A percentile compares a stretch with the other conserved stretches of the same genome.
These are phyloP conservation scores for Leccinum holopus DNA, from an alignment of 1,284 basidiomycete genomes.

Conservation along the genomic window DNA sequence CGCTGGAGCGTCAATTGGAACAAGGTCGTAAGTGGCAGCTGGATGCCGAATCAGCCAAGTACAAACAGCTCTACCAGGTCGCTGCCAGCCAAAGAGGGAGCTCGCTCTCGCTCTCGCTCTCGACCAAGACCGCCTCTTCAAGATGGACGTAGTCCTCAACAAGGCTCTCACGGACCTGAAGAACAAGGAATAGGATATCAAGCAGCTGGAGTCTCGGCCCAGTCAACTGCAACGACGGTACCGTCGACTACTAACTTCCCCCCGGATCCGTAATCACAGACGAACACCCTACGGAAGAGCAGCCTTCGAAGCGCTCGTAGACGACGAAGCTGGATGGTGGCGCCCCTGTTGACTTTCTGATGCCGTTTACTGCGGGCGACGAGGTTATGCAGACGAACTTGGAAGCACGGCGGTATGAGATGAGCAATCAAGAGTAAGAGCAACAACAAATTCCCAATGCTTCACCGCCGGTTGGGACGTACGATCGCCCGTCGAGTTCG, in stretches of 20 bases:
- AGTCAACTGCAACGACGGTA: not conserved
- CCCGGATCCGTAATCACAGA: slow-evolving; percentile 5
- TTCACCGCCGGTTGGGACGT: slow-evolving; percentile 8
- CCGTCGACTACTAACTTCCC: not conserved
- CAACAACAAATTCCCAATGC: slow-evolving; percentile 17
- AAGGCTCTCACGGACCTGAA: slow-evolving; percentile 80
- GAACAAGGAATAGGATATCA: slow-evolving; percentile 82
- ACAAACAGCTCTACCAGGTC: slow-evolving; percentile 37
- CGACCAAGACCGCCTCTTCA: slow-evolving; percentile 69
- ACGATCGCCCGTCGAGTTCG: slow-evolving; percentile 28
- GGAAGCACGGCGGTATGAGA: slow-evolving; percentile 26
- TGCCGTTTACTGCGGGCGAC: slow-evolving; percentile 24
- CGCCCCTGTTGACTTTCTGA: slow-evolving; percentile 24
- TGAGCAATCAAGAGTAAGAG: slow-evolving; percentile 14
- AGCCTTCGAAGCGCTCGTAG: slow-evolving; percentile 14
- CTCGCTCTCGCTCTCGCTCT: slow-evolving; percentile 47
- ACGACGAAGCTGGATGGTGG: slow-evolving; percentile 19
- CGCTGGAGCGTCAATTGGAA: slow-evolving; percentile 73
- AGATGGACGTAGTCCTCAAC: slow-evolving; percentile 79
- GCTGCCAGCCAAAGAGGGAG: slow-evolving; percentile 65
- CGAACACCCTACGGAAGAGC: slow-evolving; percentile 11
- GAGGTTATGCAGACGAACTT: slow-evolving; percentile 20
- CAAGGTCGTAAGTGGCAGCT: slow-evolving; percentile 46
- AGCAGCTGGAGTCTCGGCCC: slow-evolving; percentile 65
- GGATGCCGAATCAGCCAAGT: too few relatives aligned